Percentiles rank a stretch among this genome's conserved stretches.
Evolutionary conservation across 1,139 yeast genomes (phyloP).

Genomic region (Groenewaldozyma auringiensis): DNA sequence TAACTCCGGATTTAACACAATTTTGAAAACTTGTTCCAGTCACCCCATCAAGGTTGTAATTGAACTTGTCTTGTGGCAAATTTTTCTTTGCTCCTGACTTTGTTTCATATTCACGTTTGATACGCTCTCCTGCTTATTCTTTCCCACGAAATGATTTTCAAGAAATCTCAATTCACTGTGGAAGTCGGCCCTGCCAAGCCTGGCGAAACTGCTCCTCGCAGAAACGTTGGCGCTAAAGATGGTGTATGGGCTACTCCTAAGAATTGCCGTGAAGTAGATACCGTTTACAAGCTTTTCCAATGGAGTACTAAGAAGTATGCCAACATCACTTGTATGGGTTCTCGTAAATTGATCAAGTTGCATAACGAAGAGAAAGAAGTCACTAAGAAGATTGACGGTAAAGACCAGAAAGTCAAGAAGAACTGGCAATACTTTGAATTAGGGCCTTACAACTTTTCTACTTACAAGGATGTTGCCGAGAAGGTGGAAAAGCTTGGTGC

Average conservation of each 20-base stretch:
- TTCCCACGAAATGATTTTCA: slow-evolving; percentile 1
- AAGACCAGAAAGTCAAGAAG: slow-evolving; percentile 63
- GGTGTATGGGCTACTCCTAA: slow-evolving; percentile 36
- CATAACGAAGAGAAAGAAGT: slow-evolving; percentile 72
- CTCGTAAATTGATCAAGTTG: slow-evolving; percentile 67
- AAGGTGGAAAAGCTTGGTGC: slow-evolving; percentile 54
- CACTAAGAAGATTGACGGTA: slow-evolving; percentile 71
- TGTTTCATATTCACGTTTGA: too few relatives aligned
- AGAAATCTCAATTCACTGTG: slow-evolving; percentile 33
- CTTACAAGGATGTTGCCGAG: slow-evolving; percentile 50
- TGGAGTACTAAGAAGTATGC: slow-evolving; percentile 59
- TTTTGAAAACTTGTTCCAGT: too few relatives aligned
- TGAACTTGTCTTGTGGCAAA: too few relatives aligned
- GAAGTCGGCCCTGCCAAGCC: slow-evolving; percentile 74
- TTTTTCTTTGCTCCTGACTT: too few relatives aligned
- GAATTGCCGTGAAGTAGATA: slow-evolving; percentile 34
- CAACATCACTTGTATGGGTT: slow-evolving; percentile 56
- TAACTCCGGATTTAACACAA: too few relatives aligned
- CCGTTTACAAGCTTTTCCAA: slow-evolving; percentile 61
- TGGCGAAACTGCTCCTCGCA: slow-evolving; percentile 90
- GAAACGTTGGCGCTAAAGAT: slow-evolving; percentile 55
- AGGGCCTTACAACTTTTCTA: slow-evolving; percentile 59
- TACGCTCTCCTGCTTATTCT: too few relatives aligned
- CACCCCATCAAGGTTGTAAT: too few relatives aligned
- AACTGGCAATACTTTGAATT: slow-evolving; percentile 83